These are phyloP conservation scores for Fraxinus albicans DNA, from an alignment of 305 asterid genomes.

Conservation along the genomic window DNA sequence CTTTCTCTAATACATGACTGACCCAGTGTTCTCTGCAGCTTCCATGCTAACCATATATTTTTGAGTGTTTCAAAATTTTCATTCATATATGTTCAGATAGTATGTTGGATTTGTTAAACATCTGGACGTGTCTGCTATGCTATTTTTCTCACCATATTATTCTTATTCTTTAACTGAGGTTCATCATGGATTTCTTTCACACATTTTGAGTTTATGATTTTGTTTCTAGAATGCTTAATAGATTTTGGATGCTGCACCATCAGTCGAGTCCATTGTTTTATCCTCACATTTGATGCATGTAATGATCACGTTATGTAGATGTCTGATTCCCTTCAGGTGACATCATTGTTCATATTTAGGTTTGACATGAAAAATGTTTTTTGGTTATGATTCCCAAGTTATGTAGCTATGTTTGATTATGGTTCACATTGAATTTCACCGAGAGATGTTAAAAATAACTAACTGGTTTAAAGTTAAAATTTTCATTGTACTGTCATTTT, in stretches of 20 bases:
- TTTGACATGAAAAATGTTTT: not conserved
- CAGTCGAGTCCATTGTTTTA: not conserved
- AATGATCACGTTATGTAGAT: not conserved
- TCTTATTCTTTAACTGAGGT: not conserved
- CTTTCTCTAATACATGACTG: not conserved
- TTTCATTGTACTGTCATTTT: constrained; percentile 11
- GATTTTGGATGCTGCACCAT: not conserved
- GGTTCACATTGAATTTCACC: not conserved
- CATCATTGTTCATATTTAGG: not conserved
- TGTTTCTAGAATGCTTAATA: not conserved
- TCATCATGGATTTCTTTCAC: not conserved
- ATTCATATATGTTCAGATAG: not conserved
- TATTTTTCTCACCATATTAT: not conserved
- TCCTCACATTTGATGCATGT: constrained; percentile 2
- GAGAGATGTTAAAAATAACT: not conserved
- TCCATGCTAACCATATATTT: not conserved
- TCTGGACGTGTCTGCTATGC: not conserved
- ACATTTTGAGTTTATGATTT: not conserved
- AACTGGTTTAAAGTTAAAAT: not conserved
- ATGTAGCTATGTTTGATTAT: not conserved
- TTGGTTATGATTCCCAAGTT: not conserved
- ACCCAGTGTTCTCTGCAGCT: not conserved
- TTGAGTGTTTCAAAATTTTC: not conserved
- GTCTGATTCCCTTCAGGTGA: not conserved
- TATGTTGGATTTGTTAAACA: not conserved